A percentile compares a stretch with the other conserved stretches of the same genome.
Conservation (phyloP, 2,329 filamentous ascomycete species). For the Alternaria dauci region DNA sequence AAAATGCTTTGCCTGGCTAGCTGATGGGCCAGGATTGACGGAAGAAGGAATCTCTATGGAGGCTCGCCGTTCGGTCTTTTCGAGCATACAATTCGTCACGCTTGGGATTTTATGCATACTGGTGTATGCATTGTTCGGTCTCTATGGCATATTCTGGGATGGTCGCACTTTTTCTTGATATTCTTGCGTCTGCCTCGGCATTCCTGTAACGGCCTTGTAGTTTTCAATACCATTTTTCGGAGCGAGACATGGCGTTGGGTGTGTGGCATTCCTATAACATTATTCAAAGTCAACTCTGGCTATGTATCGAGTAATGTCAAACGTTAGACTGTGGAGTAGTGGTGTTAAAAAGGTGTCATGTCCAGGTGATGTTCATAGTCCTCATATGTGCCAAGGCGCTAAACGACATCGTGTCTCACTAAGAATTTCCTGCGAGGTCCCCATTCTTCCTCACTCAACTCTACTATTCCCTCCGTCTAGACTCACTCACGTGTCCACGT, state of each 20-base stretch:
- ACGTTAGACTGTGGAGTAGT: not conserved
- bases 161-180: constrained; percentile 25
- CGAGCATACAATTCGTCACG: constrained; percentile 20
- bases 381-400: constrained; percentile 10
- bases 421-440: constrained; percentile 20
- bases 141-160: constrained; percentile 34
- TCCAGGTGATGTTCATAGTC: not conserved
- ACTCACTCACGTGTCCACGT: constrained; percentile 18
- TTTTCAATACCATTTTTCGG: constrained; percentile 12
- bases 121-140: constrained; percentile 17
- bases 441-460: constrained; percentile 16
- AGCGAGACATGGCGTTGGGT: constrained; percentile 22
- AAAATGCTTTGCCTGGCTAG: constrained; percentile 37
- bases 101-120: constrained; percentile 23
- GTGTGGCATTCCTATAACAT: constrained; percentile 12
- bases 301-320: not conserved
- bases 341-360: not conserved
- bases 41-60: constrained; percentile 32
- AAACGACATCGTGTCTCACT: constrained; percentile 1
- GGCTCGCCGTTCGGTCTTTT: constrained; percentile 23
- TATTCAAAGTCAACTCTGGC: constrained; percentile 22
- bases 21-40: constrained; percentile 27
- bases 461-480: constrained; percentile 7
- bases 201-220: constrained; percentile 13
- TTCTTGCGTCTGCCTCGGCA: constrained; percentile 23